These are phyloP conservation scores for Xylaria digitata DNA, from an alignment of 2,329 filamentous ascomycete species.

Conservation along the genomic window DNA sequence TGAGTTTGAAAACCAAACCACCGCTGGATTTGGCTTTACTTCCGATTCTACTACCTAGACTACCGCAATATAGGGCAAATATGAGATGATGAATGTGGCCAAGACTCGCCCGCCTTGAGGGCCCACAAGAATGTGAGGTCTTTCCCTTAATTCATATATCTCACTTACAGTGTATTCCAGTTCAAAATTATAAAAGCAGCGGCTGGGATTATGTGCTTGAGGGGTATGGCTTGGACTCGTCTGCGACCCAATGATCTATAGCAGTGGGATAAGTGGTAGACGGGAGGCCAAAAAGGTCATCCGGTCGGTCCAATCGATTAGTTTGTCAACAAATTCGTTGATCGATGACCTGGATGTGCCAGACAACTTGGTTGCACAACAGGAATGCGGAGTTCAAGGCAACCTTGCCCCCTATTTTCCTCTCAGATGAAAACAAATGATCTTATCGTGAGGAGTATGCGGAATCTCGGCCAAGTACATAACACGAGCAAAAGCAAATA, in stretches of 20 bases:
- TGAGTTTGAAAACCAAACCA: no score
- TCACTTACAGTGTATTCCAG: not conserved
- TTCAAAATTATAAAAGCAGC: slow-evolving; percentile 3
- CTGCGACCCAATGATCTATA: not conserved
- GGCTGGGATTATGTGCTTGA: slow-evolving; percentile 1
- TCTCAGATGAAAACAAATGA: not conserved
- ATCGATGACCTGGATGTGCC: not conserved
- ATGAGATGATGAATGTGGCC: not conserved
- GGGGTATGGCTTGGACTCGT: slow-evolving; percentile 1
- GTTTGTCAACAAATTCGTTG: not conserved
- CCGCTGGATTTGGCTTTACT: not conserved
- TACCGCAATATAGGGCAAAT: not conserved
- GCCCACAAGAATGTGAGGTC: not conserved
- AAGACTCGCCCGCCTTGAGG: not conserved
- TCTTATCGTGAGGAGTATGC: slow-evolving; percentile 10
- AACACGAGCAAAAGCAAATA: slow-evolving; percentile 19
- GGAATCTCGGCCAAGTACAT: slow-evolving; percentile 9
- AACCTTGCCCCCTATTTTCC: not conserved
- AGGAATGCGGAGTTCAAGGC: slow-evolving; percentile 5
- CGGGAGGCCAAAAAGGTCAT: not conserved
- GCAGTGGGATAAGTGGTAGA: not conserved
- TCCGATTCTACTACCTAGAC: not conserved
- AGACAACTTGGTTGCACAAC: not conserved
- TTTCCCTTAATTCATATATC: not conserved
- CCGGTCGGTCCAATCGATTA: not conserved